Evolutionary conservation across 2,329 filamentous ascomycete species (phyloP), one percentile per base, ranked within the genome.

Genomic region (Lecanosticta acicola): DNA sequence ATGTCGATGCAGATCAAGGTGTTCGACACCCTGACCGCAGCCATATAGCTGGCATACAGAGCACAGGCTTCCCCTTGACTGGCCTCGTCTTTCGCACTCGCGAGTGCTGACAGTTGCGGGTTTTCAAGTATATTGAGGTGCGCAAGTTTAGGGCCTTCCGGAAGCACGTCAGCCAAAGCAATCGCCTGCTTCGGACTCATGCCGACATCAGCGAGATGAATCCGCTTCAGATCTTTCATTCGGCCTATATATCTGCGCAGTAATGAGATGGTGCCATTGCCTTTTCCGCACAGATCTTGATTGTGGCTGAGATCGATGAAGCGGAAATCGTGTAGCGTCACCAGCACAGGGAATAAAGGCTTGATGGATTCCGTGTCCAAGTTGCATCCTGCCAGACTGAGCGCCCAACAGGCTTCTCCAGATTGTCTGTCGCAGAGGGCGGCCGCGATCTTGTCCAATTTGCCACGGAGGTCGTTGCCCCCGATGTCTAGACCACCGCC

Each of bases 301-400:
- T 97, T 97, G 60, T 95, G 88, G 3, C 88, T 95, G 29, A 98
- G 73, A 64, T 97, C 93, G 48, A 98, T 80, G 62, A 96, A 96
- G 16, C 86, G 82, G 62, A 96, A 84, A 53, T 84, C 79, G 2
- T 76, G 75, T 45, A 96, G 71, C 54, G 76, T 80, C 19, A 78
- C 74, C 43, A 97, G 69, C 4, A 80, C 80, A 3, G 88, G 87
- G 41, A 97, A 76, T 10, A 97, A 73, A 43, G 80, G 79, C 65
- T 79, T 84, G 17, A 97, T 71, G 9, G 84, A 82, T 0, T 79
- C 74, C 0, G 88, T 83, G 3, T 78, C 80, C 44, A 98, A 72
- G 46, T 87, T 87, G 68, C 90, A 96, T 58, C 89, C 84, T 1
- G 89, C 87, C 51, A 98, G 68, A 64, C 88, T 91, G 41, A 98